These are phyloP conservation scores for Fraxinus sp. DNA, from an alignment of 305 asterid species.

Conservation along the genomic window DNA sequence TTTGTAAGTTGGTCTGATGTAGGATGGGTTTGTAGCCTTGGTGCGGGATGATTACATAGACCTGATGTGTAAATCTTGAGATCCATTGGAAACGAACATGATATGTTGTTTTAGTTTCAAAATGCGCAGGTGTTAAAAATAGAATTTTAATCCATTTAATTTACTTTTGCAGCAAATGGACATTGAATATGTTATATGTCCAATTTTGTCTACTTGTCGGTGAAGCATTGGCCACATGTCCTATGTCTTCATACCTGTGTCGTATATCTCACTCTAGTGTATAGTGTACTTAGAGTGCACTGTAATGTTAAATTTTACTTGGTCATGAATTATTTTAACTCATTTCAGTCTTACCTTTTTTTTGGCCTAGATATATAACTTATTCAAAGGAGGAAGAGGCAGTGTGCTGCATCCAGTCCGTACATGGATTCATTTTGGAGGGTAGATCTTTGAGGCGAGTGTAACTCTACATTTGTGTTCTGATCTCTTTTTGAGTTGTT, in stretches of 20 bases:
- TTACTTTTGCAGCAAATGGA: neutral
- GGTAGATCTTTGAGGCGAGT: constrained; percentile 76
- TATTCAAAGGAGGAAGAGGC: constrained; percentile 94
- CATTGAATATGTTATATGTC: neutral
- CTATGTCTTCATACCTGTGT: neutral
- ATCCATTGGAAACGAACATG: constrained; percentile 9
- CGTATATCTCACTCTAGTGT: neutral
- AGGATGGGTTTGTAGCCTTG: constrained; percentile 9
- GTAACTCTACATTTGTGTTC: constrained; percentile 13
- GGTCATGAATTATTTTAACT: neutral
- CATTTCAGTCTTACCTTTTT: constrained; percentile 19
- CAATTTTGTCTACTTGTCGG: neutral
- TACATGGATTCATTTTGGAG: constrained; percentile 84
- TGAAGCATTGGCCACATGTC: neutral
- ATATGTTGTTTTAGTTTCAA: neutral
- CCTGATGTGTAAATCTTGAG: constrained; percentile 4
- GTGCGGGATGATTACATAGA: constrained; percentile 5
- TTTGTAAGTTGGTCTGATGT: constrained; percentile 1
- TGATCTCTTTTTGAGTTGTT: constrained; percentile 8
- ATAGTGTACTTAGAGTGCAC: neutral
- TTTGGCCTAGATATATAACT: constrained; percentile 72
- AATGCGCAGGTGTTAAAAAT: neutral
- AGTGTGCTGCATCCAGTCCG: constrained; percentile 87
- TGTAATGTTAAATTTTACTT: neutral
- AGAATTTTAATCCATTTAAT: neutral